Evolutionary conservation across 202 grass and related monocot genomes (phyloP).

Genomic region (Zizania palustris): DNA sequence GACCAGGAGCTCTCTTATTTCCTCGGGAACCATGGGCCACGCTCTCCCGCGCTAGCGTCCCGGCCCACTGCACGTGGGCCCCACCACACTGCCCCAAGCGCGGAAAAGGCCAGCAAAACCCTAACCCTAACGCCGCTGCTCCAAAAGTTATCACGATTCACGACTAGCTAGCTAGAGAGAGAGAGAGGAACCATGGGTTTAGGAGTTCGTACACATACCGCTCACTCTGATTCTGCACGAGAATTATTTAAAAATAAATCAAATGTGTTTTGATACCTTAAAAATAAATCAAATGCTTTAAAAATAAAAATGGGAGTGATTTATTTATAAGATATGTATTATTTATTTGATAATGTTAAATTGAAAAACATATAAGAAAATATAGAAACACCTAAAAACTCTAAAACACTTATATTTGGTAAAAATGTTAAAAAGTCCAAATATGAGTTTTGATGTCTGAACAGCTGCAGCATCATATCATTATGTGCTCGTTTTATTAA

Average conservation of each 20-base stretch:
- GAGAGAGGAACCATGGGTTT: neutral
- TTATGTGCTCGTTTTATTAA: neutral
- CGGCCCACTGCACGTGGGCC: slow-evolving; percentile 8
- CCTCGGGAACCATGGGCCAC: slow-evolving; percentile 46
- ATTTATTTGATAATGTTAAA: too few species aligned
- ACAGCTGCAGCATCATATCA: neutral
- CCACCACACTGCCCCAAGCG: slow-evolving; percentile 23
- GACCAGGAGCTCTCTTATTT: slow-evolving; percentile 52
- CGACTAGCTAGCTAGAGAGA: neutral
- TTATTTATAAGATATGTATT: too few species aligned
- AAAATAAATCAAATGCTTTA: too few species aligned
- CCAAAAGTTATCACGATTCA: slow-evolving; percentile 22
- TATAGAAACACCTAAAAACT: too few species aligned
- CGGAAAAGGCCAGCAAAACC: slow-evolving; percentile 16
- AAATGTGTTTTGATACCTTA: too few species aligned
- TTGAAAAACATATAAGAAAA: too few species aligned
- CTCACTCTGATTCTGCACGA: too few species aligned
- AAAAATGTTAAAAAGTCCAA: too few species aligned
- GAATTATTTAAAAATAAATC: too few species aligned
- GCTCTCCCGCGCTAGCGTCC: slow-evolving; percentile 18
- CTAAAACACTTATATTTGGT: too few species aligned
- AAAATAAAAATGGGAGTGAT: too few species aligned
- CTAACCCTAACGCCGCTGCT: slow-evolving; percentile 39
- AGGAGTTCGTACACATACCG: too few species aligned
- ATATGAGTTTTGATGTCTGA: neutral